Base-by-base conservation (phyloP, 2,329 filamentous ascomycete species). In the Periconia digitata region DNA sequence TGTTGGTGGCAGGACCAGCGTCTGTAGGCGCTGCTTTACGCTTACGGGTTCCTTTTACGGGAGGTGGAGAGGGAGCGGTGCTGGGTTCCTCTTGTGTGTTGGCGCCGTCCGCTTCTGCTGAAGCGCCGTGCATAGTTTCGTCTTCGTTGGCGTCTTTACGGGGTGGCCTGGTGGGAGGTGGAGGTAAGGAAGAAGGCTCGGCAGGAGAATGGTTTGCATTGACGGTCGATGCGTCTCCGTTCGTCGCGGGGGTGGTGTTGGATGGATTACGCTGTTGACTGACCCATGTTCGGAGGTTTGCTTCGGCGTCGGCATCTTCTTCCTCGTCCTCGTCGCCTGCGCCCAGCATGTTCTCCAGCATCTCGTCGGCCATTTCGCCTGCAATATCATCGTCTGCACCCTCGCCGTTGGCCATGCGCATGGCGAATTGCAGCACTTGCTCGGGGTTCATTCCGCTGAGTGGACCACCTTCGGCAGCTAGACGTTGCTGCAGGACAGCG, bases 401-500 rank as follows among this genome's bases (percentile, higher is more conserved):
- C n/a, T 73, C 62, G 23, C 72, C 70, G 4, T 66, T 68, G 10
- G 76, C 62, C 74, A 79, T 76, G 43, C 75, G 70, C 55, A 70
- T 64, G 4, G 75, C 70, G 15, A 71, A 74, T 40, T 74, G 57
- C 44, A 77, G 68, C 40, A 78, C 66, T 12, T 71, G 68, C 13
- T 65, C 59, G 32, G 74, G 70, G 49, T 77, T 74, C 56, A 73
- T 67, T 15, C 70, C 73, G 24, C 54, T 64, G n/a, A 70, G 54
- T 1, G 65, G 67, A 6, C 66, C 69, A 20, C 68, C 69, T 10
- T 66, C 59, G 22, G 59, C 59, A 36, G 64, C 64, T 2, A 73
- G 62, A 40, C 64, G 64, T 16, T 57, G 60, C 39, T 69, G 66
- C 12, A 73, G 50, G 5, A 62, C 65, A 27, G 62, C 62, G 58